Evolutionary conservation across 208 protist genomes (phyloP), one percentile per base, ranked within the genome.

Genomic region (Kentomonas sorsogonicus): DNA sequence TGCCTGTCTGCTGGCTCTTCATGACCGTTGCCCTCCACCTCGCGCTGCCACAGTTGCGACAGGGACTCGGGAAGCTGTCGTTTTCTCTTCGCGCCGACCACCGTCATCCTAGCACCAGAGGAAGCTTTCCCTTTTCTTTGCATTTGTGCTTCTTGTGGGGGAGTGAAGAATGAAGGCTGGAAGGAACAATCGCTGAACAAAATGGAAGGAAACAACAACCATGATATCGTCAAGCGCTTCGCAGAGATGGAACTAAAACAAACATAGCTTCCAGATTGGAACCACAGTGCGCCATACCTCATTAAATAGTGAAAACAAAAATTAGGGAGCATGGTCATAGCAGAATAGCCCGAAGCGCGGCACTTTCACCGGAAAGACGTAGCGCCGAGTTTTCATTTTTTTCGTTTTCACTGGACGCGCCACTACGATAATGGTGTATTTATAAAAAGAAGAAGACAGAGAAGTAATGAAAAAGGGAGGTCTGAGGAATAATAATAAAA

Each of bases 261-360:
- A 41, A 41, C 16, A 41, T n/a, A n/a, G n/a, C n/a, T n/a, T n/a
- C n/a, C n/a, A n/a, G n/a, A 16, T 41, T 41, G 11, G 13, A 41
- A 41, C 16, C 13, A 41, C 16, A 16, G 38, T 41, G 11, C 16
- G 13, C 38, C 16, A 18, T 41, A 11, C 16, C 10, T 48, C 25
- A 48, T 48, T 48, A 48, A 27, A 48, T 48, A 27, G 25, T 48
- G 16, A 27, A 9, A 26, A 48, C 25, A 27, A 48, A 27, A 27
- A 48, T 48, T 48, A 48, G 16, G 11, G 25, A 47, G 16, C 5
- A 47, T 15, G 5, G 5, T 47, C 20, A 26, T 11, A 5, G 43
- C 6, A 18, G 4, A 20, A 15, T 47, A 20, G 5, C 5, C 16
- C 15, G 4, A 47, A 18, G n/a, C n/a, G n/a, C 16, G 43, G 16